Conservation (phyloP, 306 rosid genomes). For the Biancaea sappan region DNA sequence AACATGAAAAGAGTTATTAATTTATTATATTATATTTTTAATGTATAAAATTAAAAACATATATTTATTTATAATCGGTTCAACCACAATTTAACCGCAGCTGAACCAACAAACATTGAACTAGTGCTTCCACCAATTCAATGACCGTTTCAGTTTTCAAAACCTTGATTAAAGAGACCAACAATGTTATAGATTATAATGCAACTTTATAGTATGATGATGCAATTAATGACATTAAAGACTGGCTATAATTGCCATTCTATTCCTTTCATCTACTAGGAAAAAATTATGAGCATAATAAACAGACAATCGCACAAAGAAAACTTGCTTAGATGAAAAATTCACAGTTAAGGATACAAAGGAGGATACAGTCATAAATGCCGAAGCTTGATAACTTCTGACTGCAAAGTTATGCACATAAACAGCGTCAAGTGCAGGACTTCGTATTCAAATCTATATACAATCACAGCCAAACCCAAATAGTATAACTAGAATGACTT, state of each 20-base stretch:
- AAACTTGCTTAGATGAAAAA: slow-evolving; percentile 21
- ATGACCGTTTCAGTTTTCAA: no score
- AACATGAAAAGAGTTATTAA: no score
- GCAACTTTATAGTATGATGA: neutral
- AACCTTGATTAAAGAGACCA: no score
- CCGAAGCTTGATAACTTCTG: slow-evolving; percentile 61
- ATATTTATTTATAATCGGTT: no score
- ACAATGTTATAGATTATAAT: neutral
- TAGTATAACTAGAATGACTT: slow-evolving; percentile 41
- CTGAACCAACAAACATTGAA: no score
- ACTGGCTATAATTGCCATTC: slow-evolving; percentile 13
- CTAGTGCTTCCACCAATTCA: no score
- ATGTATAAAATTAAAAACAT: no score
- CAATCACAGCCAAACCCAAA: slow-evolving; percentile 36
- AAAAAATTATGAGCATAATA: slow-evolving; percentile 8
- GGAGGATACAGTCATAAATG: slow-evolving; percentile 82
- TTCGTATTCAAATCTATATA: slow-evolving; percentile 34
- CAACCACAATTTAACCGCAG: no score
- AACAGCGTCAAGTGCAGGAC: slow-evolving; percentile 52
- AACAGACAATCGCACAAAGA: neutral
- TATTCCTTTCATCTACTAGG: neutral
- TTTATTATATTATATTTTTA: no score
- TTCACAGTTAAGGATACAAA: slow-evolving; percentile 77
- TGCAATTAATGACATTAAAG: neutral
- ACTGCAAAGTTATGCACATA: slow-evolving; percentile 72